Conservation (phyloP, 805 yeast species). For the Spathaspora girioi region DNA sequence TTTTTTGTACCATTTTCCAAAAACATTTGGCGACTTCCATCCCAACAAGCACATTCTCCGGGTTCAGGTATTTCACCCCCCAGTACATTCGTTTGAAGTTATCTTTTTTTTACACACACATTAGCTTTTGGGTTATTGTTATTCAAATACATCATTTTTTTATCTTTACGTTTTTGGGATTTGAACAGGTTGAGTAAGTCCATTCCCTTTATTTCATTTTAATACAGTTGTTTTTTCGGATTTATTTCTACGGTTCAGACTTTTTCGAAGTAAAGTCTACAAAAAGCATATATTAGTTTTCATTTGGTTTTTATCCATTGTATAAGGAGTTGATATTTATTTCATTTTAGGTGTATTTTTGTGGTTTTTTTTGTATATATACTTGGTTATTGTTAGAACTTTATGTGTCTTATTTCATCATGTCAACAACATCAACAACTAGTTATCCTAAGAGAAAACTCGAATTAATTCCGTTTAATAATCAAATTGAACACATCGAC, state of each 20-base stretch:
- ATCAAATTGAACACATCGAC: constrained; percentile 25
- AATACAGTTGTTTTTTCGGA: background rate
- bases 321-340: background rate
- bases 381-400: background rate
- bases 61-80: background rate
- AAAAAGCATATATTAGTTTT: too few species aligned
- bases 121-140: background rate
- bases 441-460: constrained; percentile 22
- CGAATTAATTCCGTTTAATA: constrained; percentile 23
- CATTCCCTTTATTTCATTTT: background rate
- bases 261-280: too few species aligned
- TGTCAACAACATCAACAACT: background rate
- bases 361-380: too few species aligned
- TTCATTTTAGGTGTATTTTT: background rate
- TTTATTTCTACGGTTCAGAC: background rate
- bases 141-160: background rate
- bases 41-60: background rate
- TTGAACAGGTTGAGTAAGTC: background rate
- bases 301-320: too few species aligned
- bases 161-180: background rate
- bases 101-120: background rate
- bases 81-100: background rate
- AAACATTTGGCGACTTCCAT: background rate
- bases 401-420: background rate
- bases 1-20: background rate